Percentiles rank a stretch among this genome's conserved stretches.
These are phyloP conservation scores for Fagopyrum tataricum DNA, from an alignment of 148 eudicot species.

Conservation along the genomic window DNA sequence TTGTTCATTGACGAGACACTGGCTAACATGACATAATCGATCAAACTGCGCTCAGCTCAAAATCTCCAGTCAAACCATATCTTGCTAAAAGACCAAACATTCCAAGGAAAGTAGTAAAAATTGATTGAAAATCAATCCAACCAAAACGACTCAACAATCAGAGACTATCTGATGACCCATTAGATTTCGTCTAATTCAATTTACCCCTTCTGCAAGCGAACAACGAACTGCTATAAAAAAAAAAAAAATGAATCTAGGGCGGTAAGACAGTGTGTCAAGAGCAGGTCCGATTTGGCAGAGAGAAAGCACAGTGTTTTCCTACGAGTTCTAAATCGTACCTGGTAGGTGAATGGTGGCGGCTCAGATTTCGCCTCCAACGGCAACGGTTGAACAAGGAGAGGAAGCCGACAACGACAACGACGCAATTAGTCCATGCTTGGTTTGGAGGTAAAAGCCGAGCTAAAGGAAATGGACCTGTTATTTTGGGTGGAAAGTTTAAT, in stretches of 20 bases:
- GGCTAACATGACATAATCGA: not conserved
- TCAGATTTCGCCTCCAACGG: slow-evolving; percentile 5
- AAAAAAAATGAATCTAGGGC: too few species aligned
- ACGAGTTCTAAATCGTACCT: not conserved
- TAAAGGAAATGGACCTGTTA: not conserved
- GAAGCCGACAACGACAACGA: not conserved
- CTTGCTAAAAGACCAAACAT: not conserved
- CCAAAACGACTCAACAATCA: not conserved
- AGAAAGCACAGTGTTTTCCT: too few species aligned
- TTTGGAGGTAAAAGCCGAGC: not conserved
- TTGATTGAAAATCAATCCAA: not conserved
- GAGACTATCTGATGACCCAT: too few species aligned
- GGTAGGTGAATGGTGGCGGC: not conserved
- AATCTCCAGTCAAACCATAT: not conserved
- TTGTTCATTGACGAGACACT: not conserved
- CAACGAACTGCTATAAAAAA: too few species aligned
- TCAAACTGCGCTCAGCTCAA: not conserved
- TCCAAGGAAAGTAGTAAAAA: not conserved
- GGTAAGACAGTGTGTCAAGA: too few species aligned
- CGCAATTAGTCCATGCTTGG: slow-evolving; percentile 6
- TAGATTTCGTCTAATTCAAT: too few species aligned
- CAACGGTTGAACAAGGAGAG: slow-evolving; percentile 6
- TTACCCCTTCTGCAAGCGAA: too few species aligned
- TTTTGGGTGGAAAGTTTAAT: not conserved
- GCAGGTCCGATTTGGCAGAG: too few species aligned